Percentiles rank a stretch among this genome's conserved stretches.
These are phyloP conservation scores for Vanrija pseudolonga DNA, from an alignment of 1,284 basidiomycete species.

Conservation along the genomic window DNA sequence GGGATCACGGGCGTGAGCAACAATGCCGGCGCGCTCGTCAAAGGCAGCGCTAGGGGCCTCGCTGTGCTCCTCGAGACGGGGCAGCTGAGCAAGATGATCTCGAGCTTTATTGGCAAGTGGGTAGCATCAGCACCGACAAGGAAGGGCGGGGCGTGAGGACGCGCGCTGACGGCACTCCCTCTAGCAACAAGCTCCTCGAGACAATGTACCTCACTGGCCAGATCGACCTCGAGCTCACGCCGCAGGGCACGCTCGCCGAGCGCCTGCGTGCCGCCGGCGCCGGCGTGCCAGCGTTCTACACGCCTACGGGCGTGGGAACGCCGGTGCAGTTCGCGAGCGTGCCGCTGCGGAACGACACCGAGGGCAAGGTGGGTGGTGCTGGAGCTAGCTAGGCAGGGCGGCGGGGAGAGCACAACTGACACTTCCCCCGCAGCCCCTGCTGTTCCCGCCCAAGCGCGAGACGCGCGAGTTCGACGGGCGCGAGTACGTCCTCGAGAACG, in stretches of 20 bases:
- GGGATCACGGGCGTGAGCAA: conserved; percentile 13
- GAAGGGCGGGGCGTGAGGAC: background rate
- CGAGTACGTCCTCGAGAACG: conserved; percentile 76
- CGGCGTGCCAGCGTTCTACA: conserved; percentile 91
- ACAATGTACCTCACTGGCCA: conserved; percentile 69
- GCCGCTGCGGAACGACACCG: conserved; percentile 70
- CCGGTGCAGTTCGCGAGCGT: conserved; percentile 66
- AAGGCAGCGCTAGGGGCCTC: conserved; percentile 6
- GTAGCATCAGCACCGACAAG: background rate
- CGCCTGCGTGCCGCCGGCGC: conserved; percentile 84
- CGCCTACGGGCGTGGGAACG: conserved; percentile 80
- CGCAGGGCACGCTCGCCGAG: conserved; percentile 70
- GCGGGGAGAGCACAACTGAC: no score
- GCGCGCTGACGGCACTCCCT: background rate
- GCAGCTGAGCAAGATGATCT: conserved; percentile 77
- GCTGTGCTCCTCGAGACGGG: conserved; percentile 68
- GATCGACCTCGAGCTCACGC: conserved; percentile 73
- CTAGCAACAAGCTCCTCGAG: conserved; percentile 47
- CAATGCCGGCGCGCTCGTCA: conserved; percentile 20
- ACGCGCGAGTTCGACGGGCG: conserved; percentile 70
- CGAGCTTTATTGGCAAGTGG: conserved; percentile 72
- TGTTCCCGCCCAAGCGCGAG: conserved; percentile 63
- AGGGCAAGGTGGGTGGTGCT: conserved; percentile 8
- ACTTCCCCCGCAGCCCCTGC: conserved; percentile 9
- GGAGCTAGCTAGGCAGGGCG: no score